These are phyloP conservation scores for Xylaria grammica DNA, from an alignment of 495 filamentous ascomycete genomes.

Conservation along the genomic window DNA sequence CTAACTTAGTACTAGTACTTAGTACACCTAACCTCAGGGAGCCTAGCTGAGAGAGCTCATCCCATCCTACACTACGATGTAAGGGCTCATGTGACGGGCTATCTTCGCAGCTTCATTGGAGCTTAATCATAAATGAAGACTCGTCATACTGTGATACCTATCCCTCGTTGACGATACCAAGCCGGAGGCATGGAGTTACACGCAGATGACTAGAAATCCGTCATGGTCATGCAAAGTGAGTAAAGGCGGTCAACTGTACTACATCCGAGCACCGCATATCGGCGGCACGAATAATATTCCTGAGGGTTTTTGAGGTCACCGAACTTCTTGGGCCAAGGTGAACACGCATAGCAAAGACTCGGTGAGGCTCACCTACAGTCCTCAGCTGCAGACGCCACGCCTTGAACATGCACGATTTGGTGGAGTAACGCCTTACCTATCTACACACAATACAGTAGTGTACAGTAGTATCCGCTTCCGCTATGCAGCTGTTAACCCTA, in stretches of 20 bases:
- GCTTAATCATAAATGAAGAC: not conserved
- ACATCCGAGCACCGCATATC: constrained; percentile 14
- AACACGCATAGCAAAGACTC: constrained; percentile 19
- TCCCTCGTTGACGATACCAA: not conserved
- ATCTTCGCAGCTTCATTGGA: constrained; percentile 16
- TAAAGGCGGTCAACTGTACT: constrained; percentile 17
- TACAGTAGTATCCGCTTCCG: not conserved
- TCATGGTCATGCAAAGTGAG: constrained; percentile 6
- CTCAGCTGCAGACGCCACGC: constrained; percentile 21
- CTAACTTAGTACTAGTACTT: not conserved
- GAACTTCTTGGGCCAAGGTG: constrained; percentile 1
- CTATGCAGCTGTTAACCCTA: not conserved
- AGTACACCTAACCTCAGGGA: too few relatives aligned
- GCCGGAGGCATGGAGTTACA: not conserved
- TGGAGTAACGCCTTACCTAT: not conserved
- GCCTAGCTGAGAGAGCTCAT: constrained; percentile 5
- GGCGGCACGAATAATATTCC: not conserved
- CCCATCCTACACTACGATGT: too few relatives aligned
- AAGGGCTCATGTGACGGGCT: constrained; percentile 1
- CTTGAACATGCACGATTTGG: constrained; percentile 10
- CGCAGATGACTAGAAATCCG: not conserved
- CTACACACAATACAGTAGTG: not conserved
- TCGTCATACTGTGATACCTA: not conserved
- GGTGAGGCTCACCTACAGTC: constrained; percentile 23
- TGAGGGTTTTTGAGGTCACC: not conserved